Percentiles rank a stretch among this genome's conserved stretches.
These are phyloP conservation scores for Bondarzewia mesenterica DNA, from an alignment of 1,284 basidiomycete genomes.

Conservation along the genomic window DNA sequence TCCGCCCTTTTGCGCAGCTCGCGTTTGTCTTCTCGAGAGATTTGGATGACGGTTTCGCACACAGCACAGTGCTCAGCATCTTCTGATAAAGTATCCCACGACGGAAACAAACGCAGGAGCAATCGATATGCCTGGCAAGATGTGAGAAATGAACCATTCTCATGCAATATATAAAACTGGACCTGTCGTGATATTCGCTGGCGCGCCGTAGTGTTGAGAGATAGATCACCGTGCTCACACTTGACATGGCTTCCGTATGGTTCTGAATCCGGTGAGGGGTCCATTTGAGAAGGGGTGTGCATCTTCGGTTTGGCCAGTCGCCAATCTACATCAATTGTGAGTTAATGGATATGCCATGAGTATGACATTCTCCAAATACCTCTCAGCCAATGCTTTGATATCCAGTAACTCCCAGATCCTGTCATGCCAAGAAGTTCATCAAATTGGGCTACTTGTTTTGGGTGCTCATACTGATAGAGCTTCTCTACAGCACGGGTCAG, in stretches of 20 bases:
- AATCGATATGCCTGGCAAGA: conserved; percentile 42
- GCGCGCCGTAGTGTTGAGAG: conserved; percentile 44
- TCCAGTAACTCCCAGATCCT: conserved; percentile 47
- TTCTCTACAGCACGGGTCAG: conserved; percentile 37
- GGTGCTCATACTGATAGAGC: conserved; percentile 60
- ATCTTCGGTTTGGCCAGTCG: conserved; percentile 60
- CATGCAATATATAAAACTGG: conserved; percentile 8
- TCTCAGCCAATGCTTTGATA: conserved; percentile 72
- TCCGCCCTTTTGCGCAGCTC: conserved; percentile 54
- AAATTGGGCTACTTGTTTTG: conserved; percentile 46
- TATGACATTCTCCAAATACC: conserved; percentile 31
- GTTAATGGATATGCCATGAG: neutral
- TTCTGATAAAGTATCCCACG: conserved; percentile 50
- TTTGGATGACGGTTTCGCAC: conserved; percentile 49
- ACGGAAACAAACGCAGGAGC: conserved; percentile 50
- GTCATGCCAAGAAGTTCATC: conserved; percentile 39
- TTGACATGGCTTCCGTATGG: conserved; percentile 50
- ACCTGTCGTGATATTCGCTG: conserved; percentile 55
- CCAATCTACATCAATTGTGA: conserved; percentile 49
- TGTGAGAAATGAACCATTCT: neutral
- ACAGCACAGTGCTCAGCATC: conserved; percentile 46
- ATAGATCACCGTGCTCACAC: conserved; percentile 61
- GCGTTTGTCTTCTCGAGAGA: conserved; percentile 48
- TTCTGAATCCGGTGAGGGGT: conserved; percentile 56
- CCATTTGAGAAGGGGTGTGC: conserved; percentile 46